Conservation (phyloP, 495 filamentous ascomycete species). For the Neurospora sp. region DNA sequence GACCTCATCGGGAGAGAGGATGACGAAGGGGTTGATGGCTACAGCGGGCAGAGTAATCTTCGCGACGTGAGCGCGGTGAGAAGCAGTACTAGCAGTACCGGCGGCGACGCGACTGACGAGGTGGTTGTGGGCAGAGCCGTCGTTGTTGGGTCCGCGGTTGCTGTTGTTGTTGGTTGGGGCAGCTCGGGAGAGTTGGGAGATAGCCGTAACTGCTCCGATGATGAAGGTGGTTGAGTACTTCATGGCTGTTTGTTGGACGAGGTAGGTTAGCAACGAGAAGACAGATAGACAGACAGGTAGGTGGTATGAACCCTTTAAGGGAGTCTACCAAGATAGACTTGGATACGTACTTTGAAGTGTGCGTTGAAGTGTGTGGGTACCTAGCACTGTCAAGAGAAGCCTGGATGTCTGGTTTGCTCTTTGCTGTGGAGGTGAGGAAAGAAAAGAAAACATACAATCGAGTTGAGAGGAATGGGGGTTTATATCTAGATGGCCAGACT, state of each 20-base stretch:
- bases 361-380: background rate
- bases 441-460: background rate
- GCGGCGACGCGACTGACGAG: background rate
- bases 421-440: background rate
- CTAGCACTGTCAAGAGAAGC: background rate
- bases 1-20: background rate
- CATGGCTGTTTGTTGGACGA: background rate
- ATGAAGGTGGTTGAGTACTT: background rate
- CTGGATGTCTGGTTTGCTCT: background rate
- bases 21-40: background rate
- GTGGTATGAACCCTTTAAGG: background rate
- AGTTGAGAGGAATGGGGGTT: background rate
- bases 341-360: background rate
- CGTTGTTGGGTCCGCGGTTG: background rate
- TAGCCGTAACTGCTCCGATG: background rate
- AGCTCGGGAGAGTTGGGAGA: background rate
- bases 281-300: background rate
- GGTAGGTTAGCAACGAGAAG: background rate
- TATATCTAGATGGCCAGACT: background rate
- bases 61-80: background rate
- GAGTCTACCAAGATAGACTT: background rate
- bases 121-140: background rate
- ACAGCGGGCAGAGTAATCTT: background rate
- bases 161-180: background rate
- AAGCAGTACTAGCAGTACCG: background rate